These are phyloP conservation scores for Cladosporium halotolerans DNA, from an alignment of 2,329 filamentous ascomycete species.

Conservation along the genomic window DNA sequence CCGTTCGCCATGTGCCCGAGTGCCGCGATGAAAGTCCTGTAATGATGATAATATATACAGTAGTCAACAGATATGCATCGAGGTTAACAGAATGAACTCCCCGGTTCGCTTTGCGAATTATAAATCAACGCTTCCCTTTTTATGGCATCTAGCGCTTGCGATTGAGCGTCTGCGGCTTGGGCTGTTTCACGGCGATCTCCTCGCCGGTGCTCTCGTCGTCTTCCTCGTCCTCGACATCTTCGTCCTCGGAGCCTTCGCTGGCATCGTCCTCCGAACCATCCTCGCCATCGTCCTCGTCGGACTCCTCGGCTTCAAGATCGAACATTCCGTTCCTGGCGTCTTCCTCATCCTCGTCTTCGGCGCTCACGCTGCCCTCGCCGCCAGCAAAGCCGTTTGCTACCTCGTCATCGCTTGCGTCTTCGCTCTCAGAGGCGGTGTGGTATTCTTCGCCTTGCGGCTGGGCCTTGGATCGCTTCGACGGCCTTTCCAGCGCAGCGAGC, in stretches of 20 bases:
- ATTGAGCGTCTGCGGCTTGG: constrained; percentile 17
- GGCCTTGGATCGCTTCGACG: not conserved
- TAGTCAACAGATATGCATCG: constrained; percentile 6
- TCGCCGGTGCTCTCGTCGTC: constrained; percentile 30
- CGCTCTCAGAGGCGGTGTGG: constrained; percentile 50
- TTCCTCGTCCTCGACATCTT: constrained; percentile 42
- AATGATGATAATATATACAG: constrained; percentile 11
- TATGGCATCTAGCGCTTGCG: constrained; percentile 15
- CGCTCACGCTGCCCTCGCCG: constrained; percentile 24
- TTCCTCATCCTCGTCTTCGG: constrained; percentile 64
- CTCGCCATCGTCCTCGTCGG: constrained; percentile 40
- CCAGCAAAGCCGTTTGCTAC: constrained; percentile 45
- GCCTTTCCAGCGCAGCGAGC: constrained; percentile 32
- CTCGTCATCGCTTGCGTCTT: constrained; percentile 69
- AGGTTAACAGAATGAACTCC: not conserved
- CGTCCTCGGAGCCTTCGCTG: constrained; percentile 30
- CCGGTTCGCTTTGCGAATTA: constrained; percentile 2
- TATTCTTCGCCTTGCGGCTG: constrained; percentile 17
- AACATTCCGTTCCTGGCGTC: constrained; percentile 52
- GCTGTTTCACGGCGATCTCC: constrained; percentile 15
- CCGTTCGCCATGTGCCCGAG: too few relatives aligned
- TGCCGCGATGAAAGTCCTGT: not conserved
- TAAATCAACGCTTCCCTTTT: not conserved
- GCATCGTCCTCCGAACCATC: constrained; percentile 37
- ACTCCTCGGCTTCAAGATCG: constrained; percentile 28